Conservation (phyloP, 768 basidiomycete genomes). For the Mycena rebaudengoi region DNA sequence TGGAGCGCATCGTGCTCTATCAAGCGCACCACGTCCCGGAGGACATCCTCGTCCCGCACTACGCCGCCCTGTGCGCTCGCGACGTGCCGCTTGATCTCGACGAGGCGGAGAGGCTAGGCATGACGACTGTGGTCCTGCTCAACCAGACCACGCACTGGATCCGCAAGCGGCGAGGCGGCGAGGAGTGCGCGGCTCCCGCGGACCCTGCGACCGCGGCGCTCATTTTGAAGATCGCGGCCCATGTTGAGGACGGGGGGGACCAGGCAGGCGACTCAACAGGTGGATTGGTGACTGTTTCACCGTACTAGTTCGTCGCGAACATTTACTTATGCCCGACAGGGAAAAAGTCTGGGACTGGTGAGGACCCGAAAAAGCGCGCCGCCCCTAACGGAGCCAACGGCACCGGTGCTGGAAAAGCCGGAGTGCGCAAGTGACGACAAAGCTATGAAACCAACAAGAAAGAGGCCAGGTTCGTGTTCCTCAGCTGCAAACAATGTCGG, state of each 20-base stretch:
- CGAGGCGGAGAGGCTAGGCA: slow-evolving; percentile 54
- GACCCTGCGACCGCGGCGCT: background rate
- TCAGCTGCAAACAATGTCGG: background rate
- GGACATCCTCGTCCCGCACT: slow-evolving; percentile 51
- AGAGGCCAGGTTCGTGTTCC: background rate
- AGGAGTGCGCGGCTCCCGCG: background rate
- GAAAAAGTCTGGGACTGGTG: background rate
- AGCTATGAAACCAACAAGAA: background rate
- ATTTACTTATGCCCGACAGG: too few relatives aligned
- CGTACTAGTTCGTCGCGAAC: background rate
- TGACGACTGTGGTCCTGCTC: slow-evolving; percentile 45
- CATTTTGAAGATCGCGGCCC: slow-evolving; percentile 15
- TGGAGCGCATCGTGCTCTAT: slow-evolving; percentile 63
- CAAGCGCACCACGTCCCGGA: slow-evolving; percentile 47
- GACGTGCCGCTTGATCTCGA: slow-evolving; percentile 48
- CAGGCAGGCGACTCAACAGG: background rate
- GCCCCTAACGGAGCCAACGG: background rate
- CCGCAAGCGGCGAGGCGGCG: background rate
- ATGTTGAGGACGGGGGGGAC: background rate
- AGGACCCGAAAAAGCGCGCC: background rate
- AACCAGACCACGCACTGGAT: slow-evolving; percentile 20
- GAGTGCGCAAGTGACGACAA: background rate
- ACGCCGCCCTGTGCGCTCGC: slow-evolving; percentile 49
- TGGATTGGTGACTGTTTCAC: slow-evolving; percentile 4
- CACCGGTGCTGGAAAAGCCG: background rate